phyloP scores from a whole-genome alignment of 2,329 filamentous ascomycete species.

The Aspergillus transmontanensis region DNA sequence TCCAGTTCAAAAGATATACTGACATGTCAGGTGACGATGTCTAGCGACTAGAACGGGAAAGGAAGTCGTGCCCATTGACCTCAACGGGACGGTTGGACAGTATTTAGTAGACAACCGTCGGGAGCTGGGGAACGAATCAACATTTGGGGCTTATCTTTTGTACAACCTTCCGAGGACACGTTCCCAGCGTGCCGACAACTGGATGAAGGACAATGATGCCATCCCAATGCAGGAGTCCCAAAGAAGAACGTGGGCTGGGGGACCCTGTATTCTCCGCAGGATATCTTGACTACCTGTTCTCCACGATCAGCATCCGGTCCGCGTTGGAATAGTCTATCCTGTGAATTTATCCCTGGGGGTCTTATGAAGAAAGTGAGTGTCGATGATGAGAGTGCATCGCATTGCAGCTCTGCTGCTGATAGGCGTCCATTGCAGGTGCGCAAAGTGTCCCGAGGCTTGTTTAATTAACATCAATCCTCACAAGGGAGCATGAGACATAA shows the following conservation, averaged over 20 bases:
- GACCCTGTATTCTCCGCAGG: not conserved
- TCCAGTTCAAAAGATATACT: not conserved
- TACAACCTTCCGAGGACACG: slow-evolving; percentile 4
- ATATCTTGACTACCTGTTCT: not conserved
- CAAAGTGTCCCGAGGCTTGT: slow-evolving; percentile 1
- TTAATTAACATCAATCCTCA: not conserved
- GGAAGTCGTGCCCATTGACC: not conserved
- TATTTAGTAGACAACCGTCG: not conserved
- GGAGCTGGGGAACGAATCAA: not conserved
- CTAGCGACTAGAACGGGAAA: not conserved
- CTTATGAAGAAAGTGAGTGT: not conserved
- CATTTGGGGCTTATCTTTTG: slow-evolving; percentile 1
- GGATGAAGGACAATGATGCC: not conserved
- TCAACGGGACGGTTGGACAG: not conserved
- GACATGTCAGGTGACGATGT: not conserved
- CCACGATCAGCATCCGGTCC: not conserved
- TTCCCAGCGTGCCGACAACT: not conserved
- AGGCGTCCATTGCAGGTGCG: not conserved
- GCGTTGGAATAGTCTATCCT: not conserved
- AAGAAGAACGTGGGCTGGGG: slow-evolving; percentile 3
- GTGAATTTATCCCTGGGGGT: not conserved
- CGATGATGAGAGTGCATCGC: not conserved
- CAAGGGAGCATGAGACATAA: not conserved
- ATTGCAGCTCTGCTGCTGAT: not conserved
- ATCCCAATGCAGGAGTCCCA: not conserved